These are phyloP conservation scores for Heliocybe sulcata DNA, from an alignment of 1,284 basidiomycete genomes.

Conservation along the genomic window DNA sequence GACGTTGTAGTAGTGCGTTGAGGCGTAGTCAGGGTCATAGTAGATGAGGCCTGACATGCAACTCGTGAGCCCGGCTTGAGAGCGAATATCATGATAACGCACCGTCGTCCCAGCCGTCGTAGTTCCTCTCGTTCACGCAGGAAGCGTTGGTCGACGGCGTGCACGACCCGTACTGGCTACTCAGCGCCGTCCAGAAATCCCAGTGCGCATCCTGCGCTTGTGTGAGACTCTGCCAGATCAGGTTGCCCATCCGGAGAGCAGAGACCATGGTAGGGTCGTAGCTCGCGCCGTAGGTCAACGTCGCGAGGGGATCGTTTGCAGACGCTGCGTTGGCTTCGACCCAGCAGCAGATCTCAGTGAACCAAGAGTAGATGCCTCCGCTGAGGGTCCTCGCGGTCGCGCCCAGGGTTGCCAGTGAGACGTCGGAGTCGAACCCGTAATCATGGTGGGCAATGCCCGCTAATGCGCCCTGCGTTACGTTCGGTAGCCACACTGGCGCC, in stretches of 20 bases:
- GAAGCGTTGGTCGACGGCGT: constrained; percentile 12
- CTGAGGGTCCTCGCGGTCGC: constrained; percentile 10
- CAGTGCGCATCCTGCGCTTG: constrained; percentile 16
- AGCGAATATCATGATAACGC: constrained; percentile 4
- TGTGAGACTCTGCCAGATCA: constrained; percentile 17
- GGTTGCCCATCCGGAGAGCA: constrained; percentile 17
- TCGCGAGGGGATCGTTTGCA: constrained; percentile 8
- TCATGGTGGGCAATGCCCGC: constrained; percentile 19
- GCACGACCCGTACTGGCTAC: constrained; percentile 16
- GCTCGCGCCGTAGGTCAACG: constrained; percentile 8
- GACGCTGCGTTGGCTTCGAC: constrained; percentile 11
- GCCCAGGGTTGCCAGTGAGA: constrained; percentile 11
- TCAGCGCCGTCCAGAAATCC: constrained; percentile 22
- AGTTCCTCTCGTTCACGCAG: constrained; percentile 12
- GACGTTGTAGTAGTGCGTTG: constrained; percentile 11
- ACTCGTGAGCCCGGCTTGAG: background rate
- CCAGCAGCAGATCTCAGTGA: constrained; percentile 20
- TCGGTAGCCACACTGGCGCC: constrained; percentile 16
- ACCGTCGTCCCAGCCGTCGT: constrained; percentile 16
- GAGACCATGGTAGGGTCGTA: constrained; percentile 17
- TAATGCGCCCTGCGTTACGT: constrained; percentile 13
- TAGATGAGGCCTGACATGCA: constrained; percentile 8
- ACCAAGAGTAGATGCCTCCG: constrained; percentile 17
- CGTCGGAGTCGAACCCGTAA: constrained; percentile 15
- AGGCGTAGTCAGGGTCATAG: constrained; percentile 15